These are phyloP conservation scores for Colletotrichum chlorophyti DNA, from an alignment of 2,329 filamentous ascomycete species.

Conservation along the genomic window DNA sequence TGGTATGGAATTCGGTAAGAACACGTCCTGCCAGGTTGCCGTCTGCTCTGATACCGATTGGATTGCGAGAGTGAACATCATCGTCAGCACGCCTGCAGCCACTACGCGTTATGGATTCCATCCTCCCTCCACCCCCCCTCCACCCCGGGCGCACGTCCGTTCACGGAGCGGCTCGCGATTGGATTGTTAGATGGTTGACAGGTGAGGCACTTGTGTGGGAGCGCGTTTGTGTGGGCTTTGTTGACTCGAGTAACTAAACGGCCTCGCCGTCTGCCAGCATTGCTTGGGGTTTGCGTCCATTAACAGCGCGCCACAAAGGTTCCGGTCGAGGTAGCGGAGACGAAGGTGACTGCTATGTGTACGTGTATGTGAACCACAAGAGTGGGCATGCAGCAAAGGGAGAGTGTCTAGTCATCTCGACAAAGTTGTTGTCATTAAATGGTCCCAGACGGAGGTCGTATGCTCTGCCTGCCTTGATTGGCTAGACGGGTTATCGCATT, in stretches of 20 bases:
- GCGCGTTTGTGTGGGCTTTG: background rate
- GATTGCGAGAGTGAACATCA: background rate
- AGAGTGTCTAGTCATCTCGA: background rate
- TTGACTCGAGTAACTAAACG: constrained; percentile 3
- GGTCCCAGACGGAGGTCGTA: background rate
- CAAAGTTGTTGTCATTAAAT: background rate
- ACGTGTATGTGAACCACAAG: no score
- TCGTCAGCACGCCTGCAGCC: constrained; percentile 2
- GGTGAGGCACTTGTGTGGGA: background rate
- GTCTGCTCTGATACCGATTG: constrained; percentile 1
- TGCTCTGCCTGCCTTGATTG: no score
- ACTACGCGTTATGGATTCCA: background rate
- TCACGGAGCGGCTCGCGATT: constrained; percentile 22
- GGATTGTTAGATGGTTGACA: constrained; percentile 12
- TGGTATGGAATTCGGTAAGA: background rate
- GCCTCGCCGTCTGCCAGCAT: background rate
- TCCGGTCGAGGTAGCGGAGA: background rate
- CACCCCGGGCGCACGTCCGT: background rate
- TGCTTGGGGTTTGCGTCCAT: background rate
- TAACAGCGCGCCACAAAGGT: background rate
- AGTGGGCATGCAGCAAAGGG: no score
- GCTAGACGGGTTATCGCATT: no score
- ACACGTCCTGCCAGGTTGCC: background rate
- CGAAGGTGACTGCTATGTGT: background rate
- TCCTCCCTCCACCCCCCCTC: background rate